phyloP scores from a whole-genome alignment of 306 rosid genomes.

The Cercis canadensis region DNA sequence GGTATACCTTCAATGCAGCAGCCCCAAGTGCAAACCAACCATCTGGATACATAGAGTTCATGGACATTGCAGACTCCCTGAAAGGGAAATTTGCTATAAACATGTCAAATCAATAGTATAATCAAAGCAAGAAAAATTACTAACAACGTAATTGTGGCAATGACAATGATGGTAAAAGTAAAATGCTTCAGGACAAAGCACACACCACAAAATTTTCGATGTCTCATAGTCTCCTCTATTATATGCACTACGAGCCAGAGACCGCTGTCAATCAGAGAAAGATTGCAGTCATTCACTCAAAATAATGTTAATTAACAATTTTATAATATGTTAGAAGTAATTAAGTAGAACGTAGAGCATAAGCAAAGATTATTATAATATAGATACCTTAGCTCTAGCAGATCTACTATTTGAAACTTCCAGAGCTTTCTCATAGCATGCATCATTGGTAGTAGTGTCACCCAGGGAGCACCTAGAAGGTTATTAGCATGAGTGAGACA shows the following conservation, averaged over 20 bases:
- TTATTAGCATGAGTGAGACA: constrained; percentile 36
- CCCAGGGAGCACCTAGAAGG: constrained; percentile 90
- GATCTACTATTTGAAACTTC: constrained; percentile 89
- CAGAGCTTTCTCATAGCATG: constrained; percentile 87
- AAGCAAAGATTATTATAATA: neutral
- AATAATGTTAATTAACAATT: neutral
- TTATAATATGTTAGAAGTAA: constrained; percentile 18
- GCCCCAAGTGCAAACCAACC: constrained; percentile 99
- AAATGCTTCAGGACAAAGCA: constrained; percentile 26
- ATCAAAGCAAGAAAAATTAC: constrained; percentile 19
- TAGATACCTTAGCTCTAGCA: constrained; percentile 85
- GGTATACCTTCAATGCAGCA: constrained; percentile 91
- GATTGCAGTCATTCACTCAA: constrained; percentile 4
- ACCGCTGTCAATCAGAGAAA: constrained; percentile 60
- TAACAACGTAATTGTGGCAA: neutral
- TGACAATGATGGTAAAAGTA: constrained; percentile 18
- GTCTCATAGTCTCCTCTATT: constrained; percentile 85
- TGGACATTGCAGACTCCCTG: constrained; percentile 98
- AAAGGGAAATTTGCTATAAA: constrained; percentile 21
- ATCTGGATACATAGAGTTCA: constrained; percentile 90
- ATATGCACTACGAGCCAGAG: constrained; percentile 98
- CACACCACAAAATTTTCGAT: constrained; percentile 65
- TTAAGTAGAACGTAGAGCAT: constrained; percentile 9
- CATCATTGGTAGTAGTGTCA: constrained; percentile 76
- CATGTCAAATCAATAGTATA: constrained; percentile 18